A percentile compares a stretch with the other conserved stretches of the same genome.
These are phyloP conservation scores for Cichorium intybus DNA, from an alignment of 140 eudicot species.

Conservation along the genomic window DNA sequence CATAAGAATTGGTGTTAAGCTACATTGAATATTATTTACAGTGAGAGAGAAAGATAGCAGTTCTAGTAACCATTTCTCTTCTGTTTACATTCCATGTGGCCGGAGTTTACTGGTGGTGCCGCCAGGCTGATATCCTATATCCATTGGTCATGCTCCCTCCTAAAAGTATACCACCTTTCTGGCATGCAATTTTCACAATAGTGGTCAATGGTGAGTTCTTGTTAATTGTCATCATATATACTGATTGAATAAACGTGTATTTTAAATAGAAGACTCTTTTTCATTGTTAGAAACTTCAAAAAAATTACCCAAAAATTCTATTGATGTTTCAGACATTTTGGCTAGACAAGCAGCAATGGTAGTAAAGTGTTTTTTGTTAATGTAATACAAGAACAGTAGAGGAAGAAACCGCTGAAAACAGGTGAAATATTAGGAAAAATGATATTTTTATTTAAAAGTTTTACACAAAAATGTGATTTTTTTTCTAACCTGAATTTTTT, in stretches of 20 bases:
- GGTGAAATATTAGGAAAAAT: no score
- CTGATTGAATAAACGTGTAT: background rate
- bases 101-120: conserved; percentile 67
- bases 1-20: background rate
- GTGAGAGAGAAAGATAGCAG: conserved; percentile 62
- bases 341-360: conserved; percentile 78
- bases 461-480: no score
- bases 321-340: conserved; percentile 44
- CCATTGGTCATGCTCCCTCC: conserved; percentile 80
- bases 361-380: conserved; percentile 47
- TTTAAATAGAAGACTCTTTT: no score
- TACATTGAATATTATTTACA: conserved; percentile 29
- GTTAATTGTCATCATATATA: background rate
- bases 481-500: conserved; percentile 4
- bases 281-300: background rate
- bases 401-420: conserved; percentile 69
- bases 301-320: background rate
- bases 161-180: conserved; percentile 70
- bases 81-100: conserved; percentile 46
- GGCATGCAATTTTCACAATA: conserved; percentile 81
- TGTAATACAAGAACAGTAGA: conserved; percentile 65
- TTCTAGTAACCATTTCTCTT: conserved; percentile 47
- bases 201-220: conserved; percentile 67
- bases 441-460: no score
- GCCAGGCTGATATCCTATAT: conserved; percentile 52